phyloP scores from a whole-genome alignment of 345 rosid genomes.

The Bruguiera gymnorhiza region DNA sequence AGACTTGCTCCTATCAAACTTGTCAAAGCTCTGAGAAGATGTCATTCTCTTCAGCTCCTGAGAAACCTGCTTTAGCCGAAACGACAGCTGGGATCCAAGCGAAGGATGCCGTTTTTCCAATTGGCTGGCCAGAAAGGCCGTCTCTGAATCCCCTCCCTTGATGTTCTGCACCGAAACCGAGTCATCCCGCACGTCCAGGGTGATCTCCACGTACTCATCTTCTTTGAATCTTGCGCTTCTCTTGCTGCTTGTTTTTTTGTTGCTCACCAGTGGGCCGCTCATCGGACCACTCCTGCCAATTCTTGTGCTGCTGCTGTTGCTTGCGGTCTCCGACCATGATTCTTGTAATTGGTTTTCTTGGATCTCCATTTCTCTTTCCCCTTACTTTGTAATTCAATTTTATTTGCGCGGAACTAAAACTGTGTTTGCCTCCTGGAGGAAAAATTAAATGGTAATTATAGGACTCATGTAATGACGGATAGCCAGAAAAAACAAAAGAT shows the following conservation, averaged over 20 bases:
- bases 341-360: slow-evolving; percentile 30
- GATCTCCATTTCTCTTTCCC: slow-evolving; percentile 32
- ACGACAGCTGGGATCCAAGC: slow-evolving; percentile 38
- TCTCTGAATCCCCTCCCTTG: slow-evolving; percentile 39
- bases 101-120: slow-evolving; percentile 35
- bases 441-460: too few species aligned
- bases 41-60: slow-evolving; percentile 54
- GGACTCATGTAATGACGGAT: too few species aligned
- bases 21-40: slow-evolving; percentile 35
- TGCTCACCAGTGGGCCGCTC: slow-evolving; percentile 36
- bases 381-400: not conserved
- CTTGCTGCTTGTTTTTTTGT: slow-evolving; percentile 29
- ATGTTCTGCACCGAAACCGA: slow-evolving; percentile 39
- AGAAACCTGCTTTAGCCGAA: slow-evolving; percentile 46
- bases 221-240: slow-evolving; percentile 44
- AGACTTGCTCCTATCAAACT: slow-evolving; percentile 51
- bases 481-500: too few species aligned
- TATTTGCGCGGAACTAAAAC: not conserved
- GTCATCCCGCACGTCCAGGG: slow-evolving; percentile 49
- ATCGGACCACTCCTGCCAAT: slow-evolving; percentile 43
- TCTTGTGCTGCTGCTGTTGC: slow-evolving; percentile 34
- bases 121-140: slow-evolving; percentile 38
- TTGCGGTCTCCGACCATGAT: slow-evolving; percentile 43
- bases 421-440: too few species aligned
- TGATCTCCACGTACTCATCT: slow-evolving; percentile 51